Evolutionary conservation across 208 protist species (phyloP), one percentile per base, ranked within the genome.

Genomic region (Lotmaria passim): DNA sequence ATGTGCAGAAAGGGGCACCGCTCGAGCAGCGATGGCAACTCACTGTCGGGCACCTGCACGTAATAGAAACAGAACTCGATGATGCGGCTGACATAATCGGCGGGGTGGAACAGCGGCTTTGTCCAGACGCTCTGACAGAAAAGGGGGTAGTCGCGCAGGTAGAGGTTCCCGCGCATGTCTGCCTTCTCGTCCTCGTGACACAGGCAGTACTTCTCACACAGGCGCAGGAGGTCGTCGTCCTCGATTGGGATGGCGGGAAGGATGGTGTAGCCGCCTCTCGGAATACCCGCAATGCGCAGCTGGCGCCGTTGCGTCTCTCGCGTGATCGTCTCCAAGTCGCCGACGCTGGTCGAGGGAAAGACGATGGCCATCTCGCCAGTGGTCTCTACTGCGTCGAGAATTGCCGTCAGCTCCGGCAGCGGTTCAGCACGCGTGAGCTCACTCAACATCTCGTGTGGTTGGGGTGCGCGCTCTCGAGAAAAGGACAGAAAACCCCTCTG

Each of bases 281-380:
- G 92, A 51, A 93, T 67, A 15, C 77, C 86, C 1, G 85, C 88
- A 34, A 96, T 74, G 38, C 85, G 87, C 77, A 95, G 77, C 39
- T 81, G 76, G n/a, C 81, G 73, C 11, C 57, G 69, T 51, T 73
- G 85, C 33, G 83, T 79, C 46, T 93, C 78, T 14, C 80, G 38
- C 7, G 92, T 79, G 39, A 92, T 75, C 14, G 58, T 71, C 68
- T 96, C 92, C 36, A 96, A 67, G 53, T 93, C 82, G 17, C 77
- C 83, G 33, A 92, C 41, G 51, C 77, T 73, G 43, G 74, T 38
- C 34, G 78, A 83, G 11, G 80, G 74, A 36, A 82, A 83, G 19
- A 94, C 63, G 46, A 94, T 73, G 7, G 78, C 78, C 41, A 86
- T 78, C 21, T 93, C 89, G 1, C 92, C 89, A 12, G 85, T 82